Base-by-base conservation (phyloP, 345 rosid genomes). In the Hibiscus trionum region DNA sequence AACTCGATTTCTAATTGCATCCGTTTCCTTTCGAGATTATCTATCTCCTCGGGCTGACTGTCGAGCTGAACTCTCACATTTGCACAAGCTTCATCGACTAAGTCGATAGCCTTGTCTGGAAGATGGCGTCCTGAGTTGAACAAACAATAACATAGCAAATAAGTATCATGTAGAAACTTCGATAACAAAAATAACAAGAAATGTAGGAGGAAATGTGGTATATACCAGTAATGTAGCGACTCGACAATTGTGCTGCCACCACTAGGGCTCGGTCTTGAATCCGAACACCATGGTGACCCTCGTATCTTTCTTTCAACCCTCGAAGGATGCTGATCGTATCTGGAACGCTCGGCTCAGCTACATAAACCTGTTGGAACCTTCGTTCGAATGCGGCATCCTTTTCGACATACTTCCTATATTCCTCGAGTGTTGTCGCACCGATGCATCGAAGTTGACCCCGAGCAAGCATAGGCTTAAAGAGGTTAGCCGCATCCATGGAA, bases 41-140 rank as follows among this genome's bases (percentile, higher is more conserved):
- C 98, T 16, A 94, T 94, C 80, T 91, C 98, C n/a, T 94, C 98
- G 4, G 98, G 98, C 77, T 94, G 98, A 70, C 98, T 94, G 71
- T 94, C 98, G 44, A 94, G 88, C 73, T 94, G 98, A n/a, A 94
- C 97, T 77, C 97, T 84, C 65, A 91, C 98, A 71, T 94, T 94
- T 0, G 98, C 98, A 72, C 97, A 91, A 5, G 98, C 98, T 75
- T 94, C 98, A 74, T 94, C 98, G 26, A 94, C 97, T 64, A 94
- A 87, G 71, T 94, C 98, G 61, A 94, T 94, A 0, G 98, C 98
- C 74, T 94, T 94, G 29, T 94, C 98, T 4, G 97, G 98, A 39
- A 94, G 81, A 84, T 91, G 98, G 5, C 97, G 98, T 21, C 94
- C 98, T 89, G 49, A 66, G 66, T 55, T n/a, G 61, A 26, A 11